Evolutionary conservation across 352 stramenopile genomes (phyloP).

Genomic region (Pythium periplocum): DNA sequence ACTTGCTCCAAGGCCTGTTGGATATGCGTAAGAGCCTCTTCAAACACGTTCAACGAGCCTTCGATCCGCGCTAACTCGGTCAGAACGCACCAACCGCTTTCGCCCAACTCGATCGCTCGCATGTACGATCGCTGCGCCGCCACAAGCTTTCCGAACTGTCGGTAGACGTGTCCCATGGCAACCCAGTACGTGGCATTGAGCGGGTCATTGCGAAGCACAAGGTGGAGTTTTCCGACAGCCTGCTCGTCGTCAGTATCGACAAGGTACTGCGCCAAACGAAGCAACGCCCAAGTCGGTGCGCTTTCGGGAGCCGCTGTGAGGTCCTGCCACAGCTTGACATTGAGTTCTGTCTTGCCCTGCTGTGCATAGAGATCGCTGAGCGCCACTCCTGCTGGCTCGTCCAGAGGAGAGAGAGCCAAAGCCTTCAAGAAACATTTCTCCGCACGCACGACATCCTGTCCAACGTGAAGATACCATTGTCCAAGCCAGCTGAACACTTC

Average conservation of each 20-base stretch:
- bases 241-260: slow-evolving; percentile 60
- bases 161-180: slow-evolving; percentile 72
- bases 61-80: slow-evolving; percentile 79
- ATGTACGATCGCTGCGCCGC: slow-evolving; percentile 77
- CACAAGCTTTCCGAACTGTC: slow-evolving; percentile 72
- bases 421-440: slow-evolving; percentile 87
- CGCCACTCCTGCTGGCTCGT: slow-evolving; percentile 51
- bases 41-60: slow-evolving; percentile 57
- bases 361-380: slow-evolving; percentile 69
- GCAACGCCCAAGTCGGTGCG: slow-evolving; percentile 67
- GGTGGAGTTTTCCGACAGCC: slow-evolving; percentile 63
- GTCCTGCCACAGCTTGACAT: slow-evolving; percentile 66
- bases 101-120: slow-evolving; percentile 67
- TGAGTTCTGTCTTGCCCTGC: slow-evolving; percentile 56
- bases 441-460: slow-evolving; percentile 51
- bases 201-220: slow-evolving; percentile 70
- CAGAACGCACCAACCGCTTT: slow-evolving; percentile 60
- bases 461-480: slow-evolving; percentile 69
- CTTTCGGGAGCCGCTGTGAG: slow-evolving; percentile 48
- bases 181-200: slow-evolving; percentile 64
- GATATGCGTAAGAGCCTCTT: slow-evolving; percentile 65
- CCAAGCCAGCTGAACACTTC: slow-evolving; percentile 73
- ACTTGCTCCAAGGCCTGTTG: slow-evolving; percentile 26
- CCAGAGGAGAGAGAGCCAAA: slow-evolving; percentile 42
- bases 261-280: slow-evolving; percentile 66